phyloP scores from a whole-genome alignment of 108 stramenopile species.

The Aurantiochytrium sp. region DNA sequence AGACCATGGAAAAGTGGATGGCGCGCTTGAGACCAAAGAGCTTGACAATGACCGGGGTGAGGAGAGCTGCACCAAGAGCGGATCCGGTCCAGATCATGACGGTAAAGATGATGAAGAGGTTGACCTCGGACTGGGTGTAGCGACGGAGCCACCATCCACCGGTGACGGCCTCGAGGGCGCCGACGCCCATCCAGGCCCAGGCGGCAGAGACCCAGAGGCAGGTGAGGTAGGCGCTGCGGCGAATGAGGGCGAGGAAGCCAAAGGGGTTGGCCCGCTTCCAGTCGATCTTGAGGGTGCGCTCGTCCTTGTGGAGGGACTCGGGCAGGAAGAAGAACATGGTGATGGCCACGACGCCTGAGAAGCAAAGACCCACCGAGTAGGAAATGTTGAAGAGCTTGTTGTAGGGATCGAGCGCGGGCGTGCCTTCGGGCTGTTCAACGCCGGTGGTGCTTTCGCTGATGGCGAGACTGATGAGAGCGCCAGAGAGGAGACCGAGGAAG shows the following conservation, averaged over 20 bases:
- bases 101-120: neutral
- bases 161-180: neutral
- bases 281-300: neutral
- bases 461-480: neutral
- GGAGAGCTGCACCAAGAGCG: neutral
- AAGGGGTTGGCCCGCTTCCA: constrained; percentile 14
- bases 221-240: neutral
- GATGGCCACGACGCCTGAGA: neutral
- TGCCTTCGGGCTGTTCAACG: neutral
- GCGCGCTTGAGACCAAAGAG: neutral
- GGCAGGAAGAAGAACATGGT: neutral
- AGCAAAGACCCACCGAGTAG: neutral
- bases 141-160: constrained; percentile 13
- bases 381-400: neutral
- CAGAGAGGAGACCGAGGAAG: neutral
- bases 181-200: neutral
- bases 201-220: neutral
- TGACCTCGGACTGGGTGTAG: neutral
- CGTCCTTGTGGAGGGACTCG: constrained; percentile 3
- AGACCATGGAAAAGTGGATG: neutral
- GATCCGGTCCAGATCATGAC: neutral
- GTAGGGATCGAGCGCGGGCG: neutral
- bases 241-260: neutral
- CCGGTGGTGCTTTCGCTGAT: neutral
- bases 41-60: neutral